Evolutionary conservation across 495 filamentous ascomycete genomes (phyloP).

Genomic region (Beverwykella pulmonaria): DNA sequence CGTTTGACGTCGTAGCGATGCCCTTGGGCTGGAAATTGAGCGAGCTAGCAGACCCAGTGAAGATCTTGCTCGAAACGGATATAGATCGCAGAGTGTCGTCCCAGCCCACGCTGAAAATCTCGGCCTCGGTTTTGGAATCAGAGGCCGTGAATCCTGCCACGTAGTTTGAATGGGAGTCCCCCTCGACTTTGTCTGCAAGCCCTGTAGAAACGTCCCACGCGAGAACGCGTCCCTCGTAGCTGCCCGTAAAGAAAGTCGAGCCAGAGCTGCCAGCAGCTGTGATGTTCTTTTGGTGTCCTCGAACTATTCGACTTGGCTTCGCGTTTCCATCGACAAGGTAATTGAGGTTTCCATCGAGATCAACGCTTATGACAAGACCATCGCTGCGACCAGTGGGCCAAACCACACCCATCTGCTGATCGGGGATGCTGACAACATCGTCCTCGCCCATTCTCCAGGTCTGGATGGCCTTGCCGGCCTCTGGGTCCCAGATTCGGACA

Average conservation of each 20-base stretch:
- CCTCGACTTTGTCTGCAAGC: conserved; percentile 67
- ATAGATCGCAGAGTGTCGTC: conserved; percentile 88
- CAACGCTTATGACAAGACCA: conserved; percentile 83
- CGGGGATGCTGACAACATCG: conserved; percentile 66
- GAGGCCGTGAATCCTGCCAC: conserved; percentile 72
- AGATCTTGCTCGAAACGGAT: conserved; percentile 62
- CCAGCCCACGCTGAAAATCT: conserved; percentile 87
- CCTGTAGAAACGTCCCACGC: conserved; percentile 77
- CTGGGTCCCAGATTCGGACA: conserved; percentile 85
- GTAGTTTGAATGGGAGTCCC: conserved; percentile 78
- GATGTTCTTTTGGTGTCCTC: conserved; percentile 93
- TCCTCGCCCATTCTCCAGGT: conserved; percentile 89
- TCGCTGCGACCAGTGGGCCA: conserved; percentile 86
- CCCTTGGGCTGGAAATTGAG: conserved; percentile 65
- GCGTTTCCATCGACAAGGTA: conserved; percentile 75
- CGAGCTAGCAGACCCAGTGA: conserved; percentile 57
- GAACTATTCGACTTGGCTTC: conserved; percentile 69
- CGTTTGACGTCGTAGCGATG: conserved; percentile 52
- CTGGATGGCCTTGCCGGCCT: conserved; percentile 71
- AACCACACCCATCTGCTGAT: conserved; percentile 94
- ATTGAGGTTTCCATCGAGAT: conserved; percentile 84
- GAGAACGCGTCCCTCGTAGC: conserved; percentile 84
- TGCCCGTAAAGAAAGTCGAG: conserved; percentile 79
- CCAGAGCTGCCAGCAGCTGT: conserved; percentile 66
- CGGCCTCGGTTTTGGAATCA: conserved; percentile 48